A percentile compares a stretch with the other conserved stretches of the same genome.
These are phyloP conservation scores for Sporothrix protearum DNA, from an alignment of 2,329 filamentous ascomycete species.

Conservation along the genomic window DNA sequence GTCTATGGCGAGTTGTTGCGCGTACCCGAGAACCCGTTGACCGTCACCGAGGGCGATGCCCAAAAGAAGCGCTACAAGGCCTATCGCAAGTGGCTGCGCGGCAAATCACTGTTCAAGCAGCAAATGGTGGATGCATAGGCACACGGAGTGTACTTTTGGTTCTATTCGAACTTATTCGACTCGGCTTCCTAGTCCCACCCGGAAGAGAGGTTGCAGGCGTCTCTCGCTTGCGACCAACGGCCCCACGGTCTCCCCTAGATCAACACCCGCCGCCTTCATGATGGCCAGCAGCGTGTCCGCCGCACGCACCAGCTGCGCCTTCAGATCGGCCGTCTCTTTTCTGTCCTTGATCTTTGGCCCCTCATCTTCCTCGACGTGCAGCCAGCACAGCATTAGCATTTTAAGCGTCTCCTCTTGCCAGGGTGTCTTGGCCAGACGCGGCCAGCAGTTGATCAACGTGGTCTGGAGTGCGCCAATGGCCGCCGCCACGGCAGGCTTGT, in stretches of 20 bases:
- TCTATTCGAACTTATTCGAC: background rate
- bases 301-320: constrained; percentile 36
- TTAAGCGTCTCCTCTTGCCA: constrained; percentile 64
- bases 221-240: constrained; percentile 40
- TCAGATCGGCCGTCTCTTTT: constrained; percentile 32
- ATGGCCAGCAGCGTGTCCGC: constrained; percentile 39
- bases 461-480: constrained; percentile 53
- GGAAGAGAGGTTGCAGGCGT: constrained; percentile 37
- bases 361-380: constrained; percentile 45
- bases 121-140: constrained; percentile 52
- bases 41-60: constrained; percentile 80
- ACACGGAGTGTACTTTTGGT: background rate
- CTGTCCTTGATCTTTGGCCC: constrained; percentile 27
- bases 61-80: constrained; percentile 95
- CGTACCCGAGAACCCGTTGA: constrained; percentile 77
- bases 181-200: too few relatives aligned
- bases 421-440: constrained; percentile 52
- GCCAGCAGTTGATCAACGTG: constrained; percentile 64
- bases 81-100: constrained; percentile 89
- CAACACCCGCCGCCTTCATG: constrained; percentile 29
- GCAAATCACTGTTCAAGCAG: constrained; percentile 96
- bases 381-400: constrained; percentile 60
- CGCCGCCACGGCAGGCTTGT: constrained; percentile 51
- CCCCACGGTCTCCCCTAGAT: constrained; percentile 33
- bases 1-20: constrained; percentile 75